phyloP scores from a whole-genome alignment of 2,329 filamentous ascomycete species.

The Colletotrichum tropicicola region DNA sequence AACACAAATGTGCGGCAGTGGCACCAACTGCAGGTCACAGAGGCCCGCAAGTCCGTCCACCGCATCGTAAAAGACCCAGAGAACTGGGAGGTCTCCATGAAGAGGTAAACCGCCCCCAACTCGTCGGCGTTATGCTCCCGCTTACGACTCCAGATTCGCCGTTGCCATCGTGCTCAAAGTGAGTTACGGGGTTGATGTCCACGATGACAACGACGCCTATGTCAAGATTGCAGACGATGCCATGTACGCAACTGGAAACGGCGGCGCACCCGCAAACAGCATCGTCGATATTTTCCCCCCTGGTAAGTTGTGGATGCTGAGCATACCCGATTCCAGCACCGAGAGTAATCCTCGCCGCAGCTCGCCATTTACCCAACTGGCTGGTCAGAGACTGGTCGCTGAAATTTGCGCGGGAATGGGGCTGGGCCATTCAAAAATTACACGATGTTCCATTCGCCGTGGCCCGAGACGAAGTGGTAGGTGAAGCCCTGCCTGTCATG shows the following conservation, averaged over 20 bases:
- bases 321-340: slow-evolving; percentile 21
- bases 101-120: slow-evolving; percentile 10
- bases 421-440: slow-evolving; percentile 43
- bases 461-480: slow-evolving; percentile 39
- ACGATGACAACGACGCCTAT: slow-evolving; percentile 39
- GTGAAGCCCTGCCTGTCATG: slow-evolving; percentile 13
- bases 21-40: slow-evolving; percentile 41
- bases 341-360: slow-evolving; percentile 37
- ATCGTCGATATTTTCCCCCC: slow-evolving; percentile 59
- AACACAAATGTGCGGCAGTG: slow-evolving; percentile 45
- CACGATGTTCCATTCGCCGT: slow-evolving; percentile 42
- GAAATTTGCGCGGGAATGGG: slow-evolving; percentile 43
- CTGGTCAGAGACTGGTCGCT: slow-evolving; percentile 41
- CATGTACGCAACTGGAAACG: slow-evolving; percentile 39
- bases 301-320: slow-evolving; percentile 33
- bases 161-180: slow-evolving; percentile 43
- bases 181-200: slow-evolving; percentile 41
- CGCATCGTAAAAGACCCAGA: slow-evolving; percentile 31
- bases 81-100: slow-evolving; percentile 33
- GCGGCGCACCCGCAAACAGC: slow-evolving; percentile 43
- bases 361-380: slow-evolving; percentile 51
- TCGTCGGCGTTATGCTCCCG: not conserved
- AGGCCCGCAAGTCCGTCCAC: slow-evolving; percentile 38
- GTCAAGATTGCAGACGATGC: slow-evolving; percentile 35
- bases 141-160: slow-evolving; percentile 34